These are phyloP conservation scores for Anthostomella pinea DNA, from an alignment of 2,329 filamentous ascomycete species.

Conservation along the genomic window DNA sequence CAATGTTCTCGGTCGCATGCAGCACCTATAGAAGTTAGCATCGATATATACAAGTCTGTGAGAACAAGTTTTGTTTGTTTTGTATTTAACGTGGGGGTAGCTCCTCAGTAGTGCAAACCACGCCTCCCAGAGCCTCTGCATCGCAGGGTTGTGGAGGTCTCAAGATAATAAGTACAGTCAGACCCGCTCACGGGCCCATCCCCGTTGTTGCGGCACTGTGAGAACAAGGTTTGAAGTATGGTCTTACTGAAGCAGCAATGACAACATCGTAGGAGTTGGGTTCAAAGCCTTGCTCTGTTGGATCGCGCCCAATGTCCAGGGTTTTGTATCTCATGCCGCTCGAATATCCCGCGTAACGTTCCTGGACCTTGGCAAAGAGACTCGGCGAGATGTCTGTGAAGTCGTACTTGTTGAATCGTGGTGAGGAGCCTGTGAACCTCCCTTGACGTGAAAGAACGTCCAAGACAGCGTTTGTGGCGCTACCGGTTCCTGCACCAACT, in stretches of 20 bases:
- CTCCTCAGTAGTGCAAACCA: too few relatives aligned
- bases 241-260: constrained; percentile 2
- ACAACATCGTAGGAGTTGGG: constrained; percentile 10
- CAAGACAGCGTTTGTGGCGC: neutral
- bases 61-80: too few relatives aligned
- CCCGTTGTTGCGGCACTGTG: too few relatives aligned
- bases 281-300: constrained; percentile 10
- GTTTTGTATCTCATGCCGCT: constrained; percentile 8
- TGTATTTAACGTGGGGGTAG: too few relatives aligned
- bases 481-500: constrained; percentile 3
- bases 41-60: neutral
- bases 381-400: constrained; percentile 12
- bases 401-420: constrained; percentile 5
- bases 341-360: constrained; percentile 1
- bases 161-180: too few relatives aligned
- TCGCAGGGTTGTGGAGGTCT: too few relatives aligned
- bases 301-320: constrained; percentile 10
- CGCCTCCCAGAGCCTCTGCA: too few relatives aligned
- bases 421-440: neutral
- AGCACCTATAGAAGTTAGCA: constrained; percentile 1
- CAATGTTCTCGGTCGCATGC: constrained; percentile 3
- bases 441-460: neutral
- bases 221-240: too few relatives aligned
- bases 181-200: too few relatives aligned
- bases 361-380: constrained; percentile 11